phyloP scores from a whole-genome alignment of 257 asterid species.

The Solanum paucissectum region DNA sequence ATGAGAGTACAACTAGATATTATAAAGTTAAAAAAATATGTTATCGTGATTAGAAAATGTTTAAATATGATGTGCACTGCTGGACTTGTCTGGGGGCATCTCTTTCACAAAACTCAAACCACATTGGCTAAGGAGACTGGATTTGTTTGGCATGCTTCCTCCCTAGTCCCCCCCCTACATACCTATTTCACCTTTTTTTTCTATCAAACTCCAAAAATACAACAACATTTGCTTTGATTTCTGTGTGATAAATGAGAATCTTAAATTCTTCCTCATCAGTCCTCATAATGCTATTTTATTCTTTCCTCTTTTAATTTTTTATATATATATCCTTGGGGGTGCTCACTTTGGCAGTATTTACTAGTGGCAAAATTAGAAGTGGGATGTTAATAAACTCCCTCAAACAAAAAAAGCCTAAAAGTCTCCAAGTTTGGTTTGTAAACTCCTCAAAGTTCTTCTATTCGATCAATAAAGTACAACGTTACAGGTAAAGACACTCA shows the following conservation, averaged over 20 bases:
- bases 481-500: background rate
- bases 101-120: conserved; percentile 40
- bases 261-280: conserved; percentile 23
- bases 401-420: background rate
- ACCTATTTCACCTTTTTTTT: background rate
- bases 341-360: background rate
- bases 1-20: background rate
- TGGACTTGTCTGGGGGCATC: conserved; percentile 66
- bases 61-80: conserved; percentile 14
- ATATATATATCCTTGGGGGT: background rate
- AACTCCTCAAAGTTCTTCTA: background rate
- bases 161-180: background rate
- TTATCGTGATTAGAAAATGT: conserved; percentile 2
- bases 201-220: conserved; percentile 11
- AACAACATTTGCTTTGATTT: conserved; percentile 55
- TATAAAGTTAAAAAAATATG: background rate
- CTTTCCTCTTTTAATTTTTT: background rate
- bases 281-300: conserved; percentile 6
- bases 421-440: background rate
- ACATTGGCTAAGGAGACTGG: conserved; percentile 50
- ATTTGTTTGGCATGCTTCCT: conserved; percentile 70
- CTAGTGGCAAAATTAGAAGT: background rate
- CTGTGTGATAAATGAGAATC: conserved; percentile 37
- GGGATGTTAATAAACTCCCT: background rate
- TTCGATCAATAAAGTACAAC: background rate